Evolutionary conservation across 1,284 basidiomycete species (phyloP).

Genomic region (Violaceomyces palustris): DNA sequence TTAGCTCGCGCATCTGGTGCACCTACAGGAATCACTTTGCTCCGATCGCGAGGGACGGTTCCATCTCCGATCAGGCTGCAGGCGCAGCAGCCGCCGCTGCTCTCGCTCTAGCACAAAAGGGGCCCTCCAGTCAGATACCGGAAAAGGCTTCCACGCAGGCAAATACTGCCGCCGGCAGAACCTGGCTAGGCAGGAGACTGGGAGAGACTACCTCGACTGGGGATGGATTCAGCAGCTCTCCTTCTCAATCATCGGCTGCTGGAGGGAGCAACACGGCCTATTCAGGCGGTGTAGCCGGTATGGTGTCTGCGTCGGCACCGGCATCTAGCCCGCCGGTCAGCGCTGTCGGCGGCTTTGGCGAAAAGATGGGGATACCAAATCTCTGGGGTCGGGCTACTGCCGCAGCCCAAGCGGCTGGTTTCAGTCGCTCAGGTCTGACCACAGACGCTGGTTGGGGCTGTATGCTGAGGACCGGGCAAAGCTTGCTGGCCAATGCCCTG

Average conservation of each 20-base stretch:
- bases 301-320: not conserved
- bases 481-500: slow-evolving; percentile 81
- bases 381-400: slow-evolving; percentile 44
- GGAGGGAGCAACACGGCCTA: not conserved
- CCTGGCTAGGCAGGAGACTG: slow-evolving; percentile 31
- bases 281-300: not conserved
- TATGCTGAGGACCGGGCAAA: slow-evolving; percentile 92
- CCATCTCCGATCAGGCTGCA: slow-evolving; percentile 43
- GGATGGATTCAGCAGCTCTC: slow-evolving; percentile 1
- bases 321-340: not conserved
- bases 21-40: slow-evolving; percentile 48
- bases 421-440: slow-evolving; percentile 63
- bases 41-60: slow-evolving; percentile 46
- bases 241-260: not conserved
- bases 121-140: slow-evolving; percentile 2
- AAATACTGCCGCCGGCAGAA: slow-evolving; percentile 8
- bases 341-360: slow-evolving; percentile 24
- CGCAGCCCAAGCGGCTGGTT: slow-evolving; percentile 38
- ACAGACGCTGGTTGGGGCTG: slow-evolving; percentile 96
- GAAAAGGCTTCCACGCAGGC: slow-evolving; percentile 11
- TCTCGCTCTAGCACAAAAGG: slow-evolving; percentile 4
- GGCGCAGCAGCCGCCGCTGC: slow-evolving; percentile 31
- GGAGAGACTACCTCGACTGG: too few species aligned
- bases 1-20: slow-evolving; percentile 47
- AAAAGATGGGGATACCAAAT: slow-evolving; percentile 43